phyloP scores from a whole-genome alignment of 345 rosid species.

The Melastoma malabathricum region DNA sequence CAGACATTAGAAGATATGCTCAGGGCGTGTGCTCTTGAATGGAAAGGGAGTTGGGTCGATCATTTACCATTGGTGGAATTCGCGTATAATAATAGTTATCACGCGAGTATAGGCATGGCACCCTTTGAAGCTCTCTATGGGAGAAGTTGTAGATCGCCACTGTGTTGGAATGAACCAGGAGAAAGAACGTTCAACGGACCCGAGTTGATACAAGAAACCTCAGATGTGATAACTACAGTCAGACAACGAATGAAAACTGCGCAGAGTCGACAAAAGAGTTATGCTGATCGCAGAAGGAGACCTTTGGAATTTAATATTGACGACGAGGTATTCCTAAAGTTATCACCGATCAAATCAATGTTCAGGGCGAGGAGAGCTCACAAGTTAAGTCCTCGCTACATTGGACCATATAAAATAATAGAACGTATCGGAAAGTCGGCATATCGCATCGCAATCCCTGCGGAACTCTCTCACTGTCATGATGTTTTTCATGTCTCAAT shows the following conservation, averaged over 20 bases:
- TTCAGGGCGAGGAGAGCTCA: background rate
- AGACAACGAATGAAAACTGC: background rate
- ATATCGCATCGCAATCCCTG: no score
- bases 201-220: background rate
- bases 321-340: background rate
- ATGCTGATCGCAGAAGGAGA: background rate
- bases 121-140: conserved; percentile 5
- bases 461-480: no score
- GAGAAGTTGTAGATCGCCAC: background rate
- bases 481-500: no score
- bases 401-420: background rate
- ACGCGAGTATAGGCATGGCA: background rate
- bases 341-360: background rate
- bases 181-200: background rate
- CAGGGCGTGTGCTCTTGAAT: no score
- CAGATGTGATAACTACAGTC: background rate
- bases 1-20: no score
- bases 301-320: background rate
- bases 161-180: conserved; percentile 1
- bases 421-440: no score
- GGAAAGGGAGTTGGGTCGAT: no score
- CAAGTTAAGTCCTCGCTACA: background rate
- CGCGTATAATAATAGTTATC: no score
- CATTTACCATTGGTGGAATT: no score
- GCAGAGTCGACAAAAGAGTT: background rate